A percentile compares a stretch with the other conserved stretches of the same genome.
Conservation (phyloP, 2,329 filamentous ascomycete species). For the Sporothrix pseudoabietina region DNA sequence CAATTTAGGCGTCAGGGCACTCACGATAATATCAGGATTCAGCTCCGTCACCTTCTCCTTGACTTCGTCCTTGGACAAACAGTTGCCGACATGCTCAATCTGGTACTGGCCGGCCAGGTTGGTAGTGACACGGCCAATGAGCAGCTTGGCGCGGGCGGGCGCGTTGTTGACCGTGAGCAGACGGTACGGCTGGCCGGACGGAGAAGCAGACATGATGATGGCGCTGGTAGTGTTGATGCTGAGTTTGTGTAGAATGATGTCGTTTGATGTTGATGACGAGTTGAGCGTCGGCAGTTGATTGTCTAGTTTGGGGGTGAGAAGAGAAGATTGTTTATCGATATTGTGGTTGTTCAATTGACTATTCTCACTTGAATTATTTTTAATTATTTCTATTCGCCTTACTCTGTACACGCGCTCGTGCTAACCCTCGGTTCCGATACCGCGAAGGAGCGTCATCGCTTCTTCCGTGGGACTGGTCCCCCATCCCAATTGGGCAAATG, state of each 20-base stretch:
- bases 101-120: slow-evolving; percentile 64
- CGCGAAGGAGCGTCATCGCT: not conserved
- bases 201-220: slow-evolving; percentile 3
- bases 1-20: slow-evolving; percentile 2
- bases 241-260: not conserved
- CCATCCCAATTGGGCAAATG: not conserved
- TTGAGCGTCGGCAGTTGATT: not conserved
- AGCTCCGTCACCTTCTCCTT: slow-evolving; percentile 43
- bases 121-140: slow-evolving; percentile 64
- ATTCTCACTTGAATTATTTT: not conserved
- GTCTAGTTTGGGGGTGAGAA: not conserved
- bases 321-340: not conserved
- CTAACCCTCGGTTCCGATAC: not conserved
- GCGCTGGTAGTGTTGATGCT: too few relatives aligned
- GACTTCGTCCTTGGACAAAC: slow-evolving; percentile 54
- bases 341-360: too few relatives aligned
- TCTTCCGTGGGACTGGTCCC: not conserved
- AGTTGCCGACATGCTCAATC: slow-evolving; percentile 65
- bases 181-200: slow-evolving; percentile 51
- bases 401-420: not conserved
- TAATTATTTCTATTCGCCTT: not conserved
- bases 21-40: slow-evolving; percentile 40
- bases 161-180: slow-evolving; percentile 70
- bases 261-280: not conserved
- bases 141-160: slow-evolving; percentile 63